Evolutionary conservation across 768 basidiomycete genomes (phyloP), one percentile per base, ranked within the genome.

Genomic region (Kwoniella heveanensis): DNA sequence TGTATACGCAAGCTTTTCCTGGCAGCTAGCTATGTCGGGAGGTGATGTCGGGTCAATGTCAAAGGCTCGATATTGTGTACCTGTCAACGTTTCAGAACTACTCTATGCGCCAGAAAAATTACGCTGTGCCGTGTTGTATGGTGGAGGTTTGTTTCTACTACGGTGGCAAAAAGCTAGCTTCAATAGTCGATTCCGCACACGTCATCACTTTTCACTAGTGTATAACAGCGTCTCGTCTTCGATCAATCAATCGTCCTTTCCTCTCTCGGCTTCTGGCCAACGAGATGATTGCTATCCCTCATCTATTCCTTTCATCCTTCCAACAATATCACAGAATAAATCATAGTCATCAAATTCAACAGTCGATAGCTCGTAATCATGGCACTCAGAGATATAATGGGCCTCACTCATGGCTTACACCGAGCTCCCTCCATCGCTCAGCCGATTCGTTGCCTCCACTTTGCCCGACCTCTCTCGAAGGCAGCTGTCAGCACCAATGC

Each of bases 201-300:
- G 51, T 60, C 59, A 60, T 60, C 59, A 60, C 59, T 60, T 60
- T 60, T 49, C n/a, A n/a, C n/a, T n/a, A n/a, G n/a, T n/a, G n/a
- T n/a, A n/a, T n/a, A n/a, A n/a, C n/a, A n/a, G n/a, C n/a, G n/a
- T n/a, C n/a, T n/a, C n/a, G n/a, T n/a, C n/a, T n/a, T n/a, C n/a
- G n/a, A n/a, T n/a, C n/a, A n/a, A n/a, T n/a, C n/a, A n/a, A n/a
- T n/a, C n/a, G n/a, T n/a, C n/a, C n/a, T n/a, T n/a, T n/a, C n/a
- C 58, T 37, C 17, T 47, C 39, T 57, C 32, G 29, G n/a, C 17
- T 9, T 30, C 21, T 32, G 52, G 13, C 29, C 52, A 53, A 30
- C 52, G n/a, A 53, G n/a, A 32, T 30, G n/a, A 17, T 30, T 19
- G 12, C n/a, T 29, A 53, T 53, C 22, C 52, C 52, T 53, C 54